These are phyloP conservation scores for Astrocystis sublimbata DNA, from an alignment of 495 filamentous ascomycete species.

Conservation along the genomic window DNA sequence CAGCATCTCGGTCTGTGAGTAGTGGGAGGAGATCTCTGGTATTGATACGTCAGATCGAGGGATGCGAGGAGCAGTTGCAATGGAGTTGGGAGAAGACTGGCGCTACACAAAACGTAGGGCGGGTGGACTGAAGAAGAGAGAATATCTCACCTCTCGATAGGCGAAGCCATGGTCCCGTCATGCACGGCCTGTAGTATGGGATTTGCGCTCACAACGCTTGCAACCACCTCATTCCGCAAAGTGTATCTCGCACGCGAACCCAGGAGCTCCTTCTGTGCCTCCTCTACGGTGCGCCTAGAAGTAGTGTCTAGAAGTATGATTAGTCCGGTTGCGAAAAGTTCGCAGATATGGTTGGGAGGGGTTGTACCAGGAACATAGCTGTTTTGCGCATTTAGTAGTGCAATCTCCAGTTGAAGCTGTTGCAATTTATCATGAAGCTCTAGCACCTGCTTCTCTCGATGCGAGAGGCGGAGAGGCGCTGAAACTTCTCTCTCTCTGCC, in stretches of 20 bases:
- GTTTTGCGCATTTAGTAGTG: conserved; percentile 60
- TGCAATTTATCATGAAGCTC: conserved; percentile 69
- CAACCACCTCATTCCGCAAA: conserved; percentile 65
- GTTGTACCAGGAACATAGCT: conserved; percentile 32
- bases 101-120: background rate
- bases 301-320: conserved; percentile 13
- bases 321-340: conserved; percentile 7
- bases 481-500: conserved; percentile 12
- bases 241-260: conserved; percentile 68
- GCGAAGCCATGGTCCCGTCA: conserved; percentile 61
- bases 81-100: conserved; percentile 14
- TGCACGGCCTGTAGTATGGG: conserved; percentile 78
- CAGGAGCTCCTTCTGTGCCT: conserved; percentile 64
- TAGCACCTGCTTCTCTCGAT: conserved; percentile 62
- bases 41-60: background rate
- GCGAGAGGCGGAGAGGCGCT: conserved; percentile 53
- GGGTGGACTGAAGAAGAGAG: background rate
- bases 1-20: conserved; percentile 65
- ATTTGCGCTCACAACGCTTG: conserved; percentile 65
- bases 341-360: conserved; percentile 5
- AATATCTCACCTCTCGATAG: conserved; percentile 62
- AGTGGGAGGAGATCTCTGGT: conserved; percentile 64
- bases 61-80: background rate
- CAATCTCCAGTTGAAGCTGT: conserved; percentile 68
- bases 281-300: conserved; percentile 48